Conservation (phyloP, 2,329 filamentous ascomycete species). For the Aphanoascus verrucosus region DNA sequence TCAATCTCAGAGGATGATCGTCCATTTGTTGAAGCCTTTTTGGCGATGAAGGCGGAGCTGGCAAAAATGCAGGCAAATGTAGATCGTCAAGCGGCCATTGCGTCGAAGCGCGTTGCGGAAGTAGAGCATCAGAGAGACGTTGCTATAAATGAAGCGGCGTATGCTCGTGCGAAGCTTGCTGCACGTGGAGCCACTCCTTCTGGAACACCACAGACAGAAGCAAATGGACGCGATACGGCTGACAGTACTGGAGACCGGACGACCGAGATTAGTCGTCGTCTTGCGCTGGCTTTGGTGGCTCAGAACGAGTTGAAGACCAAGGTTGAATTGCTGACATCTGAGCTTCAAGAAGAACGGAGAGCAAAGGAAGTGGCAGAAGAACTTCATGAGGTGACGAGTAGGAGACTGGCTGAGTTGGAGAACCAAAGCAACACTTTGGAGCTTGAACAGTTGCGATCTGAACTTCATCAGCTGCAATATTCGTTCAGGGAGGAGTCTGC, state of each 20-base stretch:
- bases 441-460: slow-evolving; percentile 71
- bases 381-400: slow-evolving; percentile 69
- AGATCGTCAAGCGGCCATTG: slow-evolving; percentile 73
- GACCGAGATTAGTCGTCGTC: slow-evolving; percentile 65
- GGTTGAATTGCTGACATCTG: slow-evolving; percentile 56
- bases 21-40: slow-evolving; percentile 78
- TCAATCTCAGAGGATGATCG: slow-evolving; percentile 85
- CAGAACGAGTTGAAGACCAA: slow-evolving; percentile 74
- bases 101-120: slow-evolving; percentile 82
- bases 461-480: slow-evolving; percentile 69
- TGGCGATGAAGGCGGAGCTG: slow-evolving; percentile 83
- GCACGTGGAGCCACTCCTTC: slow-evolving; percentile 62
- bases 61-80: slow-evolving; percentile 82
- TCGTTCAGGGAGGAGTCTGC: slow-evolving; percentile 71
- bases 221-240: slow-evolving; percentile 49
- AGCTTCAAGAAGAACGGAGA: slow-evolving; percentile 70
- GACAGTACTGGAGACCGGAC: slow-evolving; percentile 50
- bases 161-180: slow-evolving; percentile 84
- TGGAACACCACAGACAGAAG: slow-evolving; percentile 45
- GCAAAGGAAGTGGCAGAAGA: slow-evolving; percentile 81
- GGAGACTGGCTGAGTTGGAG: slow-evolving; percentile 73
- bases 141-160: slow-evolving; percentile 88
- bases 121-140: slow-evolving; percentile 89
- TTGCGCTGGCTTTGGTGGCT: slow-evolving; percentile 67
- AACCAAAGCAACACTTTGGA: slow-evolving; percentile 73